phyloP scores from a whole-genome alignment of 306 rosid species.

The Styphnolobium japonicum region DNA sequence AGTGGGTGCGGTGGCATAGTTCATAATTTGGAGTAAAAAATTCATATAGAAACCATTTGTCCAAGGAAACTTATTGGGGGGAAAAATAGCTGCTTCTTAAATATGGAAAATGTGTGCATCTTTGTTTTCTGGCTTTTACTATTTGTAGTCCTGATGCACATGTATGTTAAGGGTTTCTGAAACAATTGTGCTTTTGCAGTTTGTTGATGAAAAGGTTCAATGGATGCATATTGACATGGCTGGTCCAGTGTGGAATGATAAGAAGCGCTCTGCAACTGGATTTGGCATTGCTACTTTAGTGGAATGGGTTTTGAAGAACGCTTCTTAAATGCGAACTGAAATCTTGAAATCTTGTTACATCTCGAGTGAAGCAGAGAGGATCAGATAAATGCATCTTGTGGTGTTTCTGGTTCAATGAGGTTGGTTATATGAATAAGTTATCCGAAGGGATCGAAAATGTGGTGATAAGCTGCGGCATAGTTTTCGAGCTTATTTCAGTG shows the following conservation, averaged over 20 bases:
- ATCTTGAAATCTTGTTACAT: not conserved
- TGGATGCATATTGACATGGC: constrained; percentile 98
- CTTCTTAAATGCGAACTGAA: constrained; percentile 38
- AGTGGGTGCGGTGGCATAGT: not conserved
- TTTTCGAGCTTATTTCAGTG: not conserved
- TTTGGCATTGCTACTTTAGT: constrained; percentile 85
- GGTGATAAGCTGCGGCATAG: constrained; percentile 3
- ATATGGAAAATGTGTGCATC: not conserved
- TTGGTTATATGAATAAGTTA: constrained; percentile 17
- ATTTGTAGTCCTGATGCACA: not conserved
- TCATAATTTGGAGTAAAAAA: not conserved
- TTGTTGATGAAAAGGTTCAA: constrained; percentile 93
- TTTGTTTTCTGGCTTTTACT: not conserved
- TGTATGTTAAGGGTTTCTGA: constrained; percentile 12
- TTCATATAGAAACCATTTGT: not conserved
- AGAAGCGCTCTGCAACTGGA: constrained; percentile 78
- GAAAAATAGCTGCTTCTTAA: not conserved
- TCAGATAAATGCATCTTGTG: constrained; percentile 11
- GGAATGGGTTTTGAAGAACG: constrained; percentile 92
- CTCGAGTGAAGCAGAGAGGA: not conserved
- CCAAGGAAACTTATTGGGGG: not conserved
- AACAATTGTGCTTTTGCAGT: constrained; percentile 48
- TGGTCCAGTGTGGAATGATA: constrained; percentile 86
- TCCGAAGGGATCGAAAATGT: not conserved
- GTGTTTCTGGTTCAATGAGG: constrained; percentile 20